These are phyloP conservation scores for Cryomyces antarcticus DNA, from an alignment of 495 filamentous ascomycete species.

Conservation along the genomic window DNA sequence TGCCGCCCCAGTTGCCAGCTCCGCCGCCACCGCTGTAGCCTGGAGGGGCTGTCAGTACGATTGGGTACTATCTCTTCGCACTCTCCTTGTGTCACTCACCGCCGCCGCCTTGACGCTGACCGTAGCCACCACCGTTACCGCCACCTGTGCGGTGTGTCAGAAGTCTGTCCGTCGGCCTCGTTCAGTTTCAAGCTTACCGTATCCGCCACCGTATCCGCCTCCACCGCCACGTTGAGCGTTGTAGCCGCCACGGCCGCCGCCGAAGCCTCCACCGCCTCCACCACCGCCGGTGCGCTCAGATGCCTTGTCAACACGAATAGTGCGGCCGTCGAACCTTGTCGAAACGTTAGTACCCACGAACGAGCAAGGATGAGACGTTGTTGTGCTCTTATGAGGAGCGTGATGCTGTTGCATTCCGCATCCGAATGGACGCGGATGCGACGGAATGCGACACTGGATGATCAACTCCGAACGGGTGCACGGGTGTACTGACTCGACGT, in stretches of 20 bases:
- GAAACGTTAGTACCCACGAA: background rate
- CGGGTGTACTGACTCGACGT: constrained; percentile 51
- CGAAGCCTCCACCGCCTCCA: constrained; percentile 24
- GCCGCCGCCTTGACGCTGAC: constrained; percentile 3
- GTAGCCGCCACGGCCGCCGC: constrained; percentile 9
- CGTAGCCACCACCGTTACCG: constrained; percentile 4
- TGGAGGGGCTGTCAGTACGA: background rate
- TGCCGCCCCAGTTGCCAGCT: background rate
- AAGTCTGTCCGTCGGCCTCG: background rate
- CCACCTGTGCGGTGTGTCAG: background rate
- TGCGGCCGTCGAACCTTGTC: constrained; percentile 78
- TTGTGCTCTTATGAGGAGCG: background rate
- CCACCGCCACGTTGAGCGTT: constrained; percentile 11
- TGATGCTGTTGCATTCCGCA: background rate
- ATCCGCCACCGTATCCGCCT: constrained; percentile 11
- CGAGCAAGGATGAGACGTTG: background rate
- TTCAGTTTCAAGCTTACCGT: constrained; percentile 1
- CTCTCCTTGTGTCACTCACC: constrained; percentile 2
- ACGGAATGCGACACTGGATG: background rate
- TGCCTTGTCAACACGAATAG: constrained; percentile 90
- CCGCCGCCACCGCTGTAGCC: too few species aligned
- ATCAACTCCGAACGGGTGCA: too few species aligned
- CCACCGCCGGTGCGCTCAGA: constrained; percentile 52
- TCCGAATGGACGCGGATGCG: background rate
- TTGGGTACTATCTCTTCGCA: background rate